Conservation (phyloP, 2,329 filamentous ascomycete genomes). For the Zymoseptoria tritici region DNA sequence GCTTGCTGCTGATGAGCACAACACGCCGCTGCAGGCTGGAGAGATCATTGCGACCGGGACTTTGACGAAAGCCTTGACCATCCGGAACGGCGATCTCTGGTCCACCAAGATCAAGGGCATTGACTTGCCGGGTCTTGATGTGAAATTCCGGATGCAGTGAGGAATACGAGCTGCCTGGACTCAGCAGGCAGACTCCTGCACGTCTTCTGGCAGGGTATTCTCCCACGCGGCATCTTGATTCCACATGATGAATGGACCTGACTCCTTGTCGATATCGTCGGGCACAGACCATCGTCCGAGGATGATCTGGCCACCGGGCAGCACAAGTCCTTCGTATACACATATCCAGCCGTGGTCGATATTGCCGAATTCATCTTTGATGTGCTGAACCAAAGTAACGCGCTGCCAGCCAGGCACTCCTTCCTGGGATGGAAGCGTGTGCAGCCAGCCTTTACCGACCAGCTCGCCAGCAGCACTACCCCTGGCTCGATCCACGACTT, state of each 20-base stretch:
- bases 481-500: not conserved
- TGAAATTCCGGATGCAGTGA: constrained; percentile 7
- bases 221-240: not conserved
- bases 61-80: constrained; percentile 13
- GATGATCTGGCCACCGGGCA: constrained; percentile 42
- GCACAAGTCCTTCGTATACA: constrained; percentile 44
- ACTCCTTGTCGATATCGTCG: constrained; percentile 27
- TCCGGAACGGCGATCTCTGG: constrained; percentile 17
- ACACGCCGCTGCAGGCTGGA: constrained; percentile 12
- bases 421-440: constrained; percentile 42
- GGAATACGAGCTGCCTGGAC: not conserved
- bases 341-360: constrained; percentile 33
- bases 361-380: constrained; percentile 24
- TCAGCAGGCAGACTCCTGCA: not conserved
- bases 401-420: constrained; percentile 48
- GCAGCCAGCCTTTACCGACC: constrained; percentile 40
- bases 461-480: constrained; percentile 17
- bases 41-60: constrained; percentile 18
- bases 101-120: constrained; percentile 14
- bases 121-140: constrained; percentile 14
- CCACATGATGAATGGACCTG: constrained; percentile 40
- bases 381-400: constrained; percentile 49
- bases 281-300: constrained; percentile 43
- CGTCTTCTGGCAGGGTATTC: not conserved
- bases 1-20: constrained; percentile 16